Evolutionary conservation across 768 basidiomycete genomes (phyloP), one percentile per base, ranked within the genome.

Genomic region (Lactifluus hygrophoroides): DNA sequence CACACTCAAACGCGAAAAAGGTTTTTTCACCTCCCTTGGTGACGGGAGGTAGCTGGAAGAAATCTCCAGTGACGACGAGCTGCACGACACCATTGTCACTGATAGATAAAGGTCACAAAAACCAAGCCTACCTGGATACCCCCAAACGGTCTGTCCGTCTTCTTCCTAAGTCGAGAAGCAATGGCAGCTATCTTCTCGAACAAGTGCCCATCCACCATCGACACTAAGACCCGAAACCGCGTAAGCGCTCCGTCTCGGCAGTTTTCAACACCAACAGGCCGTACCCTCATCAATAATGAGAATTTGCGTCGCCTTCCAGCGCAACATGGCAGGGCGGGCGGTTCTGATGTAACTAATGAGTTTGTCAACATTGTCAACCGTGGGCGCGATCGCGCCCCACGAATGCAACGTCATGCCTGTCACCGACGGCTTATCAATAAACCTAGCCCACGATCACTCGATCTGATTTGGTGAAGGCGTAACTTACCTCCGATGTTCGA

Each of bases 1-100:
- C 70, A 17, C 83, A 81, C 64, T 88, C 83, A 66, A 88, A 88
- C 0, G 81, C 82, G 61, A 88, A 88, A 62, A 79, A 79, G 1
- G 78, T 76, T 7, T 67, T 62, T 49, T 64, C 52, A 3, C 70
- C 67, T 19, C 72, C 70, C 61, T 80, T 80, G 5, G 75, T 75
- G 8, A 84, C 79, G 0, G 83, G 83, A 1, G 83, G 83, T 1
- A 85, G 72, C 66, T 85, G 82, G 67, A 84, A 85, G 71, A 84
- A 84, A 64, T 85, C 83, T n/a, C 83, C 83, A 0, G 80, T 81
- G 25, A 83, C 72, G 57, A 83, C 73, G 54, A 83, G 74, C 76
- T 80, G 64, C 21, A 14, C 49, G 14, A 34, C 13, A n/a, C 16
- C 17, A 28, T 50, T 13, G 25, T 1, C 14, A 47, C 19, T 17